Base-by-base conservation (phyloP, 352 stramenopile species). In the Pythium coloratum region DNA sequence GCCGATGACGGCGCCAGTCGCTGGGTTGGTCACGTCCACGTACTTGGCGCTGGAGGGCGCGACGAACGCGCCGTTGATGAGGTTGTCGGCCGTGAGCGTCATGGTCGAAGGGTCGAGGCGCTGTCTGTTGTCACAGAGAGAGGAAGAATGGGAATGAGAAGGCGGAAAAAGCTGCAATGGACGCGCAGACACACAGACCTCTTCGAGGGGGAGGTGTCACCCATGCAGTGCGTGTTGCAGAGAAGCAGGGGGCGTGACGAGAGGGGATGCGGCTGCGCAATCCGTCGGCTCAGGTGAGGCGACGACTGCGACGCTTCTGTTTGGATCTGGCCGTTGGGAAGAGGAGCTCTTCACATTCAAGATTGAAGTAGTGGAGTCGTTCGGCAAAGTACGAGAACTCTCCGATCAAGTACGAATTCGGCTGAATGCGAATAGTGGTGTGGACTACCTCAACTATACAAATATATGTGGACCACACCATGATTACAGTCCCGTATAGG, bases 1-100 rank as follows among this genome's bases (percentile, higher is more conserved):
- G 28, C 83, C 92, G 65, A 99, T 88, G 16, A 88, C 75, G 24
- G 84, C 66, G 30, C 79, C 75, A 20, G 71, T 89, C 54, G 80
- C 81, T 2, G 89, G 78, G 38, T 85, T 93, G 46, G 90, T 77
- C 20, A 96, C 76, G 60, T 88, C 66, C 2, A 92, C 13, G 58
- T 86, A 92, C 26, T 80, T 44, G 36, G 67, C 69, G 20, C 61
- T 66, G 6, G 54, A 53, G 9, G 87, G 71, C 16, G 83, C 47
- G 0, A 91, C 76, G 40, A 92, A 92, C 34, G 62, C 65, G 36
- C 84, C 85, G 50, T 88, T 62, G 63, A 95, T 84, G 24, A 92
- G 75, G 72, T 95, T 95, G 64, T 91, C 60, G 13, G 76, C 81
- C 10, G 75, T 61, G 46, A 59, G 40, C 42, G 54, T 13, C 62